Evolutionary conservation across 768 basidiomycete genomes (phyloP), one percentile per base, ranked within the genome.

Genomic region (Mycena galericulata): DNA sequence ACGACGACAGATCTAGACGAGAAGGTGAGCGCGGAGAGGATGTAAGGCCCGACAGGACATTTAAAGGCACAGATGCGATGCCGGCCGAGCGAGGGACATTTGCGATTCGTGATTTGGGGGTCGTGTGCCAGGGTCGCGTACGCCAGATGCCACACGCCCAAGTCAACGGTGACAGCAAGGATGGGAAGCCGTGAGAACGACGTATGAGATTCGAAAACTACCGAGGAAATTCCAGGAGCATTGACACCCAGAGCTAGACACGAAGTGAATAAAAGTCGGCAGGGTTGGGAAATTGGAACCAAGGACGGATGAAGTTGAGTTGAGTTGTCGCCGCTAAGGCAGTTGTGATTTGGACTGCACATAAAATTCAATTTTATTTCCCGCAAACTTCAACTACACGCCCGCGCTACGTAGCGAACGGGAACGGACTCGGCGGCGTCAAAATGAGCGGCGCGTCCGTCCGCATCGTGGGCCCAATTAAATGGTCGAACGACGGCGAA

Each of bases 321-420:
- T n/a, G n/a, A n/a, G n/a, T n/a, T n/a, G n/a, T n/a, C n/a, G n/a
- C n/a, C n/a, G n/a, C n/a, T n/a, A n/a, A n/a, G 34, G 34, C 34
- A 36, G 8, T 36, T 14, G 34, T 36, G 34, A 36, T 14, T 36
- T 36, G 34, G 34, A 36, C 6, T 22, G 27, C 46, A 27, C 46
- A 47, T 24, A 47, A 27, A 47, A 47, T 47, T 26, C 46, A 47
- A 27, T 47, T 47, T 47, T 47, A 47, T 27, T 47, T 26, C 24
- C 24, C 22, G 46, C 46, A 47, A 47, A 47, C 24, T 47, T 47
- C 46, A 47, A 24, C 46, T 47, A 26, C 43, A 45, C 43, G 34
- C 34, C 6, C 34, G 34, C 34, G 34, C 86, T 58, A 86, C 79
- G 60, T 68, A 45, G 43, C 72, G 46, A 62, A 59, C 7, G 72